Evolutionary conservation across 495 filamentous ascomycete genomes (phyloP).

Genomic region (Penicillium steckii): DNA sequence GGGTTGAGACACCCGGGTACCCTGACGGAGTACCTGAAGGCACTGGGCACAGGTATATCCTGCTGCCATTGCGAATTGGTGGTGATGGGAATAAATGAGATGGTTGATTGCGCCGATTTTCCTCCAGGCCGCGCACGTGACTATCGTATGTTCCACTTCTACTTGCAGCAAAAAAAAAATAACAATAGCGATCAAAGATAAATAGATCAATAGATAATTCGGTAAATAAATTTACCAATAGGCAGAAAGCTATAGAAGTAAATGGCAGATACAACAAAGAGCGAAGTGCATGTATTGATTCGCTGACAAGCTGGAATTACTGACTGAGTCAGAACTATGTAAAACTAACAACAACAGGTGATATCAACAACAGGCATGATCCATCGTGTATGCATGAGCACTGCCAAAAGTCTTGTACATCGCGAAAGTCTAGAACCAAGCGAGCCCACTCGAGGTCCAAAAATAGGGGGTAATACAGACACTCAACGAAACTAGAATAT

Average conservation of each 20-base stretch:
- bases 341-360: not conserved
- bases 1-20: slow-evolving; percentile 18
- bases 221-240: too few relatives aligned
- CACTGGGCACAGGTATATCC: slow-evolving; percentile 46
- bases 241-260: too few relatives aligned
- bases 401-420: slow-evolving; percentile 17
- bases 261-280: too few relatives aligned
- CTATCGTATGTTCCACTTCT: too few relatives aligned
- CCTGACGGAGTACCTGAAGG: slow-evolving; percentile 36
- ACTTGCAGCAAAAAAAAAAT: too few relatives aligned
- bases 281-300: too few relatives aligned
- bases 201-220: too few relatives aligned
- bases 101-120: slow-evolving; percentile 17
- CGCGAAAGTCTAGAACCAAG: slow-evolving; percentile 2
- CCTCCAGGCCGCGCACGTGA: slow-evolving; percentile 17
- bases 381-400: slow-evolving; percentile 18
- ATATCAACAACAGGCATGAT: slow-evolving; percentile 8
- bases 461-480: not conserved
- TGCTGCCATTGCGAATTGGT: slow-evolving; percentile 34
- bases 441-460: not conserved
- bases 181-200: too few relatives aligned
- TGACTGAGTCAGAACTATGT: not conserved
- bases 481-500: slow-evolving; percentile 48
- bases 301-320: too few relatives aligned
- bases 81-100: slow-evolving; percentile 8